Conservation (phyloP, 352 stramenopile species). For the Pythium scleroteichum region DNA sequence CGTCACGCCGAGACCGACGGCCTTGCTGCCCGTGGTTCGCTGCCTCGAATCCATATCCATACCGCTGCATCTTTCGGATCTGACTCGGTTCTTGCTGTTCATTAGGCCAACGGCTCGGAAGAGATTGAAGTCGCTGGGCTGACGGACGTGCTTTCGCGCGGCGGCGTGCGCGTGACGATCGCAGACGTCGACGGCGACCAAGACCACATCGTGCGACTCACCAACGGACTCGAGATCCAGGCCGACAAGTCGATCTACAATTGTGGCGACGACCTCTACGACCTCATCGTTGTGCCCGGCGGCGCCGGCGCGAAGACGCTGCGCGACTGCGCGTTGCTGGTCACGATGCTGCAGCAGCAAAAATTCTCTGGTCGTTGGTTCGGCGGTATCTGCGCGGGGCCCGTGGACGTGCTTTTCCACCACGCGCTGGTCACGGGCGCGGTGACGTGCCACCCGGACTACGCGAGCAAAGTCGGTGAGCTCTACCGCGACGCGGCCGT, state of each 20-base stretch:
- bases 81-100: too few species aligned
- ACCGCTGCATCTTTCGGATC: too few species aligned
- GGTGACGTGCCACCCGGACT: constrained; percentile 44
- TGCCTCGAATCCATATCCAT: not conserved
- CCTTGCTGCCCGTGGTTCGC: constrained; percentile 58
- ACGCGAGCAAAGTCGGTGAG: constrained; percentile 40
- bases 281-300: constrained; percentile 68
- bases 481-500: constrained; percentile 54
- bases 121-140: constrained; percentile 69
- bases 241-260: constrained; percentile 65
- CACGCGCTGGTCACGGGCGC: constrained; percentile 43
- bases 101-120: constrained; percentile 51
- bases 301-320: constrained; percentile 54
- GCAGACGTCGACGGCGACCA: constrained; percentile 48
- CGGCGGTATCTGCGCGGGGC: constrained; percentile 52
- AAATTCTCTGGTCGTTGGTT: constrained; percentile 50
- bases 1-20: constrained; percentile 60
- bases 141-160: constrained; percentile 50
- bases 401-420: constrained; percentile 54
- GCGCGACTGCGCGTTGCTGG: constrained; percentile 41
- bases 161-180: constrained; percentile 65
- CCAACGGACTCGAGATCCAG: constrained; percentile 53
- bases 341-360: constrained; percentile 51
- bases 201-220: constrained; percentile 57
- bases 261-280: constrained; percentile 55